Conservation (phyloP, 2,329 filamentous ascomycete species). For the Diaporthe citrichinensis region DNA sequence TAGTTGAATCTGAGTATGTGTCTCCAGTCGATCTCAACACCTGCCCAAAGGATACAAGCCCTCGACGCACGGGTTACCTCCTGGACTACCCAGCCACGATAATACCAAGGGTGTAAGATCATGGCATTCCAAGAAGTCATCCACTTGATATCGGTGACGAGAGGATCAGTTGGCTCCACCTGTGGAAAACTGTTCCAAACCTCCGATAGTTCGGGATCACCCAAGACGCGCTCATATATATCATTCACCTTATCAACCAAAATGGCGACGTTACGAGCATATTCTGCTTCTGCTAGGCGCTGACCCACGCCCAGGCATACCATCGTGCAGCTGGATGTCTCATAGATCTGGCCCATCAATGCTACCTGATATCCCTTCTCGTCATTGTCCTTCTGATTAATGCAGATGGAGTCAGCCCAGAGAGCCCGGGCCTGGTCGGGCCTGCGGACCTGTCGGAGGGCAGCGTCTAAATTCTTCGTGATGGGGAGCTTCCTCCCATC, state of each 20-base stretch:
- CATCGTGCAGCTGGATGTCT: not conserved
- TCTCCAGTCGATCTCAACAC: not conserved
- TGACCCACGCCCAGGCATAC: not conserved
- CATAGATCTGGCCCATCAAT: not conserved
- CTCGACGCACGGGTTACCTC: not conserved
- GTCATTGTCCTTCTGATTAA: not conserved
- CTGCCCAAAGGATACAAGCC: not conserved
- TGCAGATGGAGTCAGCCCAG: constrained; percentile 25
- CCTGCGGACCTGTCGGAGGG: not conserved
- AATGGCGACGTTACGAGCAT: not conserved
- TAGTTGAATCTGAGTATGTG: not conserved
- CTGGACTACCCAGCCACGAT: not conserved
- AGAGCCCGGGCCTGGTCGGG: not conserved
- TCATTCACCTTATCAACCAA: not conserved
- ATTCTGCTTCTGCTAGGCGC: not conserved
- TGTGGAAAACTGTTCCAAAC: not conserved
- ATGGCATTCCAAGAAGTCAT: not conserved
- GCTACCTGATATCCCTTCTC: not conserved
- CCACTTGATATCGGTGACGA: not conserved
- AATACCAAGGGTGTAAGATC: not conserved
- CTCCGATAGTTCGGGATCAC: not conserved
- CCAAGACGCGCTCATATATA: not conserved
- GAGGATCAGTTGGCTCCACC: not conserved
- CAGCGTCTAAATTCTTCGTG: not conserved
- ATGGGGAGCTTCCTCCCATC: not conserved